Percentiles rank a stretch among this genome's conserved stretches.
Evolutionary conservation across 805 yeast genomes (phyloP).

Genomic region (Ogataea ganodermae): DNA sequence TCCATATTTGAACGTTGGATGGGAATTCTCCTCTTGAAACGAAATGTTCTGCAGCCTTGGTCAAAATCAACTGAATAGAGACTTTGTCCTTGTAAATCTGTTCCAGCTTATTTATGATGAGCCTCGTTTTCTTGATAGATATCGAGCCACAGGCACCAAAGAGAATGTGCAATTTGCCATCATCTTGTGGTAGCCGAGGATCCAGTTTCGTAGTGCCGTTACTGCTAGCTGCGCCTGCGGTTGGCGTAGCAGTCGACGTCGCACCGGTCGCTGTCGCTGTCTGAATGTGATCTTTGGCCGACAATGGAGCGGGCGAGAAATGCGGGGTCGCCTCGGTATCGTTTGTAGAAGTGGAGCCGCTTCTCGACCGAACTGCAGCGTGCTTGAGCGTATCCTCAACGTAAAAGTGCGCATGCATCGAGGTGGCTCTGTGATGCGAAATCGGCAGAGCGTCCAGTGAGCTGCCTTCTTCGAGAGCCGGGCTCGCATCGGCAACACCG

Average conservation of each 20-base stretch:
- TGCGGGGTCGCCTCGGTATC: constrained; percentile 24
- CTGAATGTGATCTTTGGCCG: constrained; percentile 10
- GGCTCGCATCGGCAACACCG: neutral
- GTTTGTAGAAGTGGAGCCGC: constrained; percentile 35
- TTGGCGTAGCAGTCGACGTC: constrained; percentile 1
- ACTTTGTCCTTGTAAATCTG: constrained; percentile 56
- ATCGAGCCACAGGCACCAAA: constrained; percentile 62
- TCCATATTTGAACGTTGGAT: constrained; percentile 52
- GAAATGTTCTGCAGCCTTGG: constrained; percentile 55
- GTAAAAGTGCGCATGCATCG: constrained; percentile 79
- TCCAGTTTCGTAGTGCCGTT: constrained; percentile 23
- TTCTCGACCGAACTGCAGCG: constrained; percentile 37
- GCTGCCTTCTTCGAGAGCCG: constrained; percentile 7
- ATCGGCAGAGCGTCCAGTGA: constrained; percentile 6
- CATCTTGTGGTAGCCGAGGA: constrained; percentile 49
- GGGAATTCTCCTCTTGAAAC: constrained; percentile 49
- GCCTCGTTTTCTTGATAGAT: constrained; percentile 51
- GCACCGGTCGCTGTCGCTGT: constrained; percentile 7
- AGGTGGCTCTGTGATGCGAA: constrained; percentile 53
- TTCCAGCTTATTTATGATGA: constrained; percentile 51
- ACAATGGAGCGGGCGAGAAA: constrained; percentile 9
- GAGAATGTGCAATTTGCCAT: constrained; percentile 56
- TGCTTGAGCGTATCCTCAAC: constrained; percentile 68
- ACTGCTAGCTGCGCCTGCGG: constrained; percentile 1
- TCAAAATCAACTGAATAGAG: constrained; percentile 54